Percentiles rank a stretch among this genome's conserved stretches.
Evolutionary conservation across 495 filamentous ascomycete species (phyloP).

Genomic region (Neurospora africana): DNA sequence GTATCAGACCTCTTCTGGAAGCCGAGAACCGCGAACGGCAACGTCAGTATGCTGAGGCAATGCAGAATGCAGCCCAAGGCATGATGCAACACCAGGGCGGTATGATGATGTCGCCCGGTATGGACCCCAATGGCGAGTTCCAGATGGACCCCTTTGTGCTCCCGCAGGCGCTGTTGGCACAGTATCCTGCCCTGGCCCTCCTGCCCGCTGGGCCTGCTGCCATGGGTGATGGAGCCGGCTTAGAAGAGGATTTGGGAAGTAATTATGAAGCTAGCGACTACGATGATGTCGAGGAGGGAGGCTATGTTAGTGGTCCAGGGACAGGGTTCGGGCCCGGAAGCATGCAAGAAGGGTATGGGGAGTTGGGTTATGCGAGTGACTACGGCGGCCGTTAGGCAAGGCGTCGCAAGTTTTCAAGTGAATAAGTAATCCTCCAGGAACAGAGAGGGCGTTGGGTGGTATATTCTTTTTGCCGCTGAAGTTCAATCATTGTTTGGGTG

Average conservation of each 20-base stretch:
- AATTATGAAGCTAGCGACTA: conserved; percentile 85
- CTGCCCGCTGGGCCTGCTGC: conserved; percentile 66
- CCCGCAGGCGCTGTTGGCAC: conserved; percentile 76
- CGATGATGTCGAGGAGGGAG: conserved; percentile 49
- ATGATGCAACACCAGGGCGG: conserved; percentile 31
- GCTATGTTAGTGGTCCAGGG: conserved; percentile 45
- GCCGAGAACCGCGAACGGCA: conserved; percentile 76
- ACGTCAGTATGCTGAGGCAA: conserved; percentile 48
- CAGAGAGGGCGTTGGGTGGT: not conserved
- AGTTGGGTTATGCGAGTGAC: conserved; percentile 44
- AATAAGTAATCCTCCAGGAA: not conserved
- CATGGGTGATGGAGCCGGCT: conserved; percentile 37
- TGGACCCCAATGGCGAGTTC: conserved; percentile 34
- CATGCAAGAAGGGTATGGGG: conserved; percentile 38
- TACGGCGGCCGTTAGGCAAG: conserved; percentile 31
- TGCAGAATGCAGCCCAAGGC: conserved; percentile 37
- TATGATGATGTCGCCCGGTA: conserved; percentile 30
- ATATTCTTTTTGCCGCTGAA: not conserved
- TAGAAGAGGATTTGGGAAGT: conserved; percentile 69
- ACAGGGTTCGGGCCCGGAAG: conserved; percentile 38
- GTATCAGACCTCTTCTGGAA: conserved; percentile 89
- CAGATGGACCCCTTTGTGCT: conserved; percentile 56
- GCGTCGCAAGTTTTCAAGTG: not conserved
- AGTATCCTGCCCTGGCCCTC: conserved; percentile 81
- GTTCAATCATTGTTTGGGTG: not conserved